Evolutionary conservation across 257 asterid genomes (phyloP), one percentile per base, ranked within the genome.

Genomic region (Fraxinus cuspidata): DNA sequence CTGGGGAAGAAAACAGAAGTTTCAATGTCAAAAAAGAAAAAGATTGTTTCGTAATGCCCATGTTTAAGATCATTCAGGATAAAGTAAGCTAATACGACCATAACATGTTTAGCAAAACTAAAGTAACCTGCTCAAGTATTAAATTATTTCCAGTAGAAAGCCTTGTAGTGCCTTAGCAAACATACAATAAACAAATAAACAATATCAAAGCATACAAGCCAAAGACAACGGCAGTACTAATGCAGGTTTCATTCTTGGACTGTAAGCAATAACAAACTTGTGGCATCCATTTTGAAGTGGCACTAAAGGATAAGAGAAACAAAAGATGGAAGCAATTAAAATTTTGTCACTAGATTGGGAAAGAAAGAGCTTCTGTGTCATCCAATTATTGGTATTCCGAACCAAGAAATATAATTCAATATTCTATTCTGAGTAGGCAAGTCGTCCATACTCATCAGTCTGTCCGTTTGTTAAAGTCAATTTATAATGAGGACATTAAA

Each of bases 1-100:
- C 96, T 91, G 91, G 38, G 51, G 60, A 29, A 60, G 64, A 73
- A 47, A 71, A 38, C 13, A 60, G 68, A 60, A 25, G 31, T 60
- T 9, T 60, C 7, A 60, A 8, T 25, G 18, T 18, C 13, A 10
- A 9, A 23, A 21, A 18, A 19, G 1, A 12, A 2, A 18, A n/a
- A 53, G 25, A 51, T 4, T 0, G 27, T n/a, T 18, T 53, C 1
- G 3, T 23, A 3, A 15, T 23, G 68, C 31, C 67, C 28, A 60
- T 60, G 32, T 32, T 60, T 21, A 60, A 60, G 4, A 8, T 9
- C 32, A 7, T 7, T 60, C 16, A 11, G 32, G 8, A 21, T 2
- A 21, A 60, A 10, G 15, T 25, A 60, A 51, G 63, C 63, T 51
- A 51, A 16, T 5, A 51, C 6, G n/a, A 51, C 7, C 25, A 51